These are phyloP conservation scores for Lactarius evosmus DNA, from an alignment of 768 basidiomycete species.

Conservation along the genomic window DNA sequence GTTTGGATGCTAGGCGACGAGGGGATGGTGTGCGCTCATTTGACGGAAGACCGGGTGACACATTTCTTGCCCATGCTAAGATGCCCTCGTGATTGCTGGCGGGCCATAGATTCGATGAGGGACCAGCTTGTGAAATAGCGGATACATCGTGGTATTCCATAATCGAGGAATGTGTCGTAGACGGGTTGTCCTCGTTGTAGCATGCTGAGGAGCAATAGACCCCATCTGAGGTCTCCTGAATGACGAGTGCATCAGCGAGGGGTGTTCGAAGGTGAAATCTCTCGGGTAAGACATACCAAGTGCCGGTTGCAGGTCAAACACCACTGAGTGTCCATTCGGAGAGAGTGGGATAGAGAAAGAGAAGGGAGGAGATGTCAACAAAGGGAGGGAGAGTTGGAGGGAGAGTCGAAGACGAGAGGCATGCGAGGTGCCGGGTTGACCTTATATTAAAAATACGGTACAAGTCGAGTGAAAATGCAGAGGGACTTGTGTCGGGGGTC, in stretches of 20 bases:
- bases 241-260: conserved; percentile 29
- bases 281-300: conserved; percentile 43
- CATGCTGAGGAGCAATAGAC: conserved; percentile 57
- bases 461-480: conserved; percentile 9
- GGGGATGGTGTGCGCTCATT: conserved; percentile 26
- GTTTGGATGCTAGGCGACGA: conserved; percentile 13
- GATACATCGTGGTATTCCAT: conserved; percentile 17
- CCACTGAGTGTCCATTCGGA: conserved; percentile 63
- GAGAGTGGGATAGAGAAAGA: conserved; percentile 20
- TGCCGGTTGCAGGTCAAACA: conserved; percentile 63
- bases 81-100: conserved; percentile 46
- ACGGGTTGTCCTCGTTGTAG: conserved; percentile 35
- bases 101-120: conserved; percentile 17
- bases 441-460: conserved; percentile 27
- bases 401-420: conserved; percentile 16
- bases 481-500: conserved; percentile 14
- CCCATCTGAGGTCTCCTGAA: conserved; percentile 36
- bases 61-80: conserved; percentile 39
- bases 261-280: conserved; percentile 2
- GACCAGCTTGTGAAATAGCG: conserved; percentile 14
- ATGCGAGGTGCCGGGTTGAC: conserved; percentile 11
- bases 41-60: conserved; percentile 30
- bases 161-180: conserved; percentile 21
- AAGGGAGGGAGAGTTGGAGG: conserved; percentile 27
- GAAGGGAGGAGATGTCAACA: conserved; percentile 23